Conservation (phyloP, 2,329 filamentous ascomycete genomes). For the Aureobasidium namibiae region DNA sequence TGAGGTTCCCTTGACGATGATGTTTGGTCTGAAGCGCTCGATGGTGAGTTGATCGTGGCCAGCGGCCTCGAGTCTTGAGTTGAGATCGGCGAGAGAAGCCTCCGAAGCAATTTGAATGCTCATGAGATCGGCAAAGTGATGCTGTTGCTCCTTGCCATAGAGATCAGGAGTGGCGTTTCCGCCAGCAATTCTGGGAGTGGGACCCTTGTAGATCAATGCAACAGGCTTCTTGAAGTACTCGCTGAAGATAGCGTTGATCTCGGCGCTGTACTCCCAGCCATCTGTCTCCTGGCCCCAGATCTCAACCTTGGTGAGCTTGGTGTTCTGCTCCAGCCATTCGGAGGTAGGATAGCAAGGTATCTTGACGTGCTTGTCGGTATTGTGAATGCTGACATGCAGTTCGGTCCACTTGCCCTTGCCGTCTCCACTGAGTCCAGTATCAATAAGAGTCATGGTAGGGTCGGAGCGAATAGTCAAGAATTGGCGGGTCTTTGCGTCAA, state of each 20-base stretch:
- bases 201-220: conserved; percentile 54
- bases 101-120: conserved; percentile 49
- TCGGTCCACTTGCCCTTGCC: conserved; percentile 23
- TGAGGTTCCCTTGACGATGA: conserved; percentile 47
- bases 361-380: conserved; percentile 34
- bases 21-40: conserved; percentile 57
- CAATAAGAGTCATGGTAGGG: conserved; percentile 55
- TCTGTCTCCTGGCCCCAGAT: conserved; percentile 55
- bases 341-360: conserved; percentile 48
- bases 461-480: conserved; percentile 57
- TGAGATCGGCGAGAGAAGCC: conserved; percentile 50
- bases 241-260: conserved; percentile 46
- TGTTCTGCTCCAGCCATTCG: conserved; percentile 48
- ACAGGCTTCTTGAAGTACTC: conserved; percentile 49
- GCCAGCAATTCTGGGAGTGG: conserved; percentile 44
- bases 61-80: conserved; percentile 38
- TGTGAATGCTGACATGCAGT: conserved; percentile 42
- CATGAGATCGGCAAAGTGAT: conserved; percentile 53
- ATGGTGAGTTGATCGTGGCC: conserved; percentile 45
- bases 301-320: conserved; percentile 40
- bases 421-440: conserved; percentile 41
- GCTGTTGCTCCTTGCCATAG: conserved; percentile 39
- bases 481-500: conserved; percentile 43
- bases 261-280: conserved; percentile 44
- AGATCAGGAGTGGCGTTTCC: conserved; percentile 48